phyloP scores from a whole-genome alignment of 176 grass and related monocot species.

The Phoenix roebelenii region DNA sequence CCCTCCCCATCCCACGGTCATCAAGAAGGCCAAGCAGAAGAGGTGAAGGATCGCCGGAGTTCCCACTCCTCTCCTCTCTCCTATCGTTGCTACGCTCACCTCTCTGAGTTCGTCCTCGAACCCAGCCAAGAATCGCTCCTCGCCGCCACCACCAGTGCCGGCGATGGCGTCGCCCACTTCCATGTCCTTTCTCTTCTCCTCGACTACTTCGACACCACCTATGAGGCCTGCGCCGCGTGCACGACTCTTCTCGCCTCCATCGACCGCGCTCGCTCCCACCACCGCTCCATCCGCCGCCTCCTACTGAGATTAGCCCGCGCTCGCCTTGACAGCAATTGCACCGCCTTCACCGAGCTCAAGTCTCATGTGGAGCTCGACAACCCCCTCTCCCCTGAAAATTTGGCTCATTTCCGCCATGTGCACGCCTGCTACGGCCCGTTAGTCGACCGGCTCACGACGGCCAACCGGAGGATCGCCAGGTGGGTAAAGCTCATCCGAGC shows the following conservation, averaged over 20 bases:
- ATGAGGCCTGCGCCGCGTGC: slow-evolving; percentile 50
- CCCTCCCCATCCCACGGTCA: slow-evolving; percentile 12
- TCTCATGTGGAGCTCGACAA: slow-evolving; percentile 39
- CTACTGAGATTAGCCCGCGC: slow-evolving; percentile 23
- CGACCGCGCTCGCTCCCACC: slow-evolving; percentile 34
- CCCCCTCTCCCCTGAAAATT: slow-evolving; percentile 32
- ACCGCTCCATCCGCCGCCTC: slow-evolving; percentile 36
- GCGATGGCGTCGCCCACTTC: not conserved
- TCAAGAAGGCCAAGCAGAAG: not conserved
- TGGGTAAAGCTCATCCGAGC: slow-evolving; percentile 8
- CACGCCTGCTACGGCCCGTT: slow-evolving; percentile 40
- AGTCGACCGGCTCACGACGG: slow-evolving; percentile 20
- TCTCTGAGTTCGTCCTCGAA: slow-evolving; percentile 36
- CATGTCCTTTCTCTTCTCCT: slow-evolving; percentile 26
- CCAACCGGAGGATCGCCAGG: slow-evolving; percentile 22
- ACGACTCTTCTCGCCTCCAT: slow-evolving; percentile 41
- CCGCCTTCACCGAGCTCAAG: slow-evolving; percentile 17
- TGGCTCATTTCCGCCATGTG: slow-evolving; percentile 29
- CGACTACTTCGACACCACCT: slow-evolving; percentile 65
- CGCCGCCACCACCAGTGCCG: not conserved
- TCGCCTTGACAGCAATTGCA: not conserved
- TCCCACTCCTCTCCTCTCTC: slow-evolving; percentile 19
- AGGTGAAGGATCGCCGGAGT: not conserved
- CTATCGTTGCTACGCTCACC: slow-evolving; percentile 21
- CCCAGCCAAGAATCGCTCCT: slow-evolving; percentile 44